Conservation (phyloP, 306 rosid species). For the Gastrolobium bilobum region DNA sequence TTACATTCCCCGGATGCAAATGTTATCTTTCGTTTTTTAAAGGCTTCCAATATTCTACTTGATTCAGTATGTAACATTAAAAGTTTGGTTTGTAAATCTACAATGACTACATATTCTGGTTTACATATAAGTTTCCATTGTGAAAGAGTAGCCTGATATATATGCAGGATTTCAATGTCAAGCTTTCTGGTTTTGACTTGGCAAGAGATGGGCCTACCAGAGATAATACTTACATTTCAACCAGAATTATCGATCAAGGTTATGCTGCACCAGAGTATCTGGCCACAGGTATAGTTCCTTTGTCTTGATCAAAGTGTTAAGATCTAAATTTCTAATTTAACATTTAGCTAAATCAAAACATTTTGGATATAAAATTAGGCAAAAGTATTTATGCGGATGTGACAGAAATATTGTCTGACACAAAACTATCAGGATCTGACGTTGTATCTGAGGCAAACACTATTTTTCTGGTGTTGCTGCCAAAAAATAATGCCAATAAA, state of each 20-base stretch:
- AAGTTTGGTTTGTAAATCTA: conserved; percentile 23
- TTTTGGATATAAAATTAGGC: background rate
- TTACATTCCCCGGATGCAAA: conserved; percentile 76
- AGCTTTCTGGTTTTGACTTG: conserved; percentile 91
- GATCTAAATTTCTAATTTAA: conserved; percentile 16
- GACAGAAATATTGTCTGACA: too few species aligned
- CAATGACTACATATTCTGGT: conserved; percentile 16
- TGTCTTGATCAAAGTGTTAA: conserved; percentile 30
- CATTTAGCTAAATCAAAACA: background rate
- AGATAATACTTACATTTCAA: conserved; percentile 94
- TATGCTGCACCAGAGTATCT: conserved; percentile 98
- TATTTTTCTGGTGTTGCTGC: too few species aligned
- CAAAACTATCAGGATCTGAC: too few species aligned
- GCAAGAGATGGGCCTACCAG: conserved; percentile 99
- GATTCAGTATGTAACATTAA: conserved; percentile 70
- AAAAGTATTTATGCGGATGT: too few species aligned
- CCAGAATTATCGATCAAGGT: conserved; percentile 88
- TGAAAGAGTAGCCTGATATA: conserved; percentile 36
- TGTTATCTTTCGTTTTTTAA: conserved; percentile 88
- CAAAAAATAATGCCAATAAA: too few species aligned
- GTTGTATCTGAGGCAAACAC: too few species aligned
- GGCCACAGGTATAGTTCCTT: conserved; percentile 75
- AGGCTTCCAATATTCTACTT: conserved; percentile 92
- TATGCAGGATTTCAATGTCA: conserved; percentile 86
- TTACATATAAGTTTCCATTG: conserved; percentile 30